Evolutionary conservation across 1,284 basidiomycete species (phyloP), one percentile per base, ranked within the genome.

Genomic region (Cronartium quercuum): DNA sequence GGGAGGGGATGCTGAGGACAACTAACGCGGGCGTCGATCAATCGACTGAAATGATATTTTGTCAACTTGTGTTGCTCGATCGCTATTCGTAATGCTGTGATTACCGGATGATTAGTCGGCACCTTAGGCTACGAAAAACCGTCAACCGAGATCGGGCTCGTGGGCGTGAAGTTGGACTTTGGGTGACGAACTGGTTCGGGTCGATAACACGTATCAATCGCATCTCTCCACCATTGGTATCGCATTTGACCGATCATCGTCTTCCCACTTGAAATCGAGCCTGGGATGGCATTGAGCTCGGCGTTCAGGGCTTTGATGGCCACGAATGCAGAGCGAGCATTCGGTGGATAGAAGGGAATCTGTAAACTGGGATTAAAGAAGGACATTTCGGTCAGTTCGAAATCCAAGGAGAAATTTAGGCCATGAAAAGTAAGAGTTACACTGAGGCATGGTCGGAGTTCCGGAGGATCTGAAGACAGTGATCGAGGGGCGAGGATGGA

Each of bases 171-270:
- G 3, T 37, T 24, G 21, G 2, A 35, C 18, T 21, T 40, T 5
- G 40, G 44, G 12, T n/a, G 41, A 42, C 24, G 3, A 34, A 29
- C 15, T 37, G 15, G 15, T 64, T 41, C 34, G 29, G 9, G 57
- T 35, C 34, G 18, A 38, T 38, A 70, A 42, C 68, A 70, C 35
- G 4, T 3, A 15, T 70, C 15, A 42, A 70, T 63, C 2, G 68
- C 60, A 21, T 70, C 42, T 42, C 60, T 70, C 68, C 68, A 70
- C 68, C 68, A 70, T 12, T 63, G 68, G 13, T 51, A 63, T 18
- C 42, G 2, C 4, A 70, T 63, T 44, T 38, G 21, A 2, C 41
- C 68, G 37, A 70, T 63, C 18, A 13, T 2, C 4, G 42, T 12
- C 7, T 55, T 68, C 21, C 24, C 24, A 37, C 29, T 40, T 13